These are phyloP conservation scores for Aspergillus saccharolyticus DNA, from an alignment of 495 filamentous ascomycete species.

Conservation along the genomic window DNA sequence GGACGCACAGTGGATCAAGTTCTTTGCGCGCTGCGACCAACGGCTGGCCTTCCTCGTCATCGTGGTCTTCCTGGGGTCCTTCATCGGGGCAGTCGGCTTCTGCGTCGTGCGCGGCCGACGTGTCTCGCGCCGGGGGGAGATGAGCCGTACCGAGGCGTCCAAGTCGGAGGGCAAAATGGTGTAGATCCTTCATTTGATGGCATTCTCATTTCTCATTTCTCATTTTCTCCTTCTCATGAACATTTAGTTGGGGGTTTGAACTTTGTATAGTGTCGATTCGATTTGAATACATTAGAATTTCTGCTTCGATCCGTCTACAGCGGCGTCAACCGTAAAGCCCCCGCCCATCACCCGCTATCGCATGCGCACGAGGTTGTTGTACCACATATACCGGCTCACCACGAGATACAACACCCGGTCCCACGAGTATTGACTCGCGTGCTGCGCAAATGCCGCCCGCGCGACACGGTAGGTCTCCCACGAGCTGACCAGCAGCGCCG, in stretches of 20 bases:
- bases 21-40: neutral
- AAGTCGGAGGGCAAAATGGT: neutral
- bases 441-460: constrained; percentile 3
- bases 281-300: too few relatives aligned
- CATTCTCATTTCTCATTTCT: too few relatives aligned
- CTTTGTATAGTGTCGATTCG: too few relatives aligned
- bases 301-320: too few relatives aligned
- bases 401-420: constrained; percentile 11
- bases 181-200: neutral
- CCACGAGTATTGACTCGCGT: constrained; percentile 14
- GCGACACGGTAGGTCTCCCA: constrained; percentile 8
- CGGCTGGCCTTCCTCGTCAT: neutral
- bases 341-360: too few relatives aligned
- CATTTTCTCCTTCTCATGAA: too few relatives aligned
- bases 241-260: too few relatives aligned
- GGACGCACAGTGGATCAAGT: constrained; percentile 23
- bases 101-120: neutral
- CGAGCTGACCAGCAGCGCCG: constrained; percentile 8
- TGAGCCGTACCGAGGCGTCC: neutral
- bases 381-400: constrained; percentile 15
- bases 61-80: neutral
- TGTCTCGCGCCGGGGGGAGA: neutral
- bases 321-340: too few relatives aligned
- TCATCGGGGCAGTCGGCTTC: neutral
- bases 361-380: constrained; percentile 5